Conservation (phyloP, 176 grass and related monocot species). For the Triticum dicoccoides region DNA sequence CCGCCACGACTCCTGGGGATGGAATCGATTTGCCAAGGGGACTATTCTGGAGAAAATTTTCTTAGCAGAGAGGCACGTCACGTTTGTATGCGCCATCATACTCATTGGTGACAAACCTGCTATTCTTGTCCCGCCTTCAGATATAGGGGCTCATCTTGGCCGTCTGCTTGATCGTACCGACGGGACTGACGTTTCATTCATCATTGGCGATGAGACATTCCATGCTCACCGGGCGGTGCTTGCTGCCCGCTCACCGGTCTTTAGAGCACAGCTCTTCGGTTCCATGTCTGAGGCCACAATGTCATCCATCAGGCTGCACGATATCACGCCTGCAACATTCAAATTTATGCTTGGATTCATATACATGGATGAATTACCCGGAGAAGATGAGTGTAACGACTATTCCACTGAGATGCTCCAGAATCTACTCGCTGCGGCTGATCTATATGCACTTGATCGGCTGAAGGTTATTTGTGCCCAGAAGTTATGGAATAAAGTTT, state of each 20-base stretch:
- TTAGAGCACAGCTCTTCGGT: constrained; percentile 33
- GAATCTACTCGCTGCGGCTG: constrained; percentile 36
- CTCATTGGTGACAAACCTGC: background rate
- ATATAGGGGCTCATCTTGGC: constrained; percentile 27
- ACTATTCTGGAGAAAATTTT: background rate
- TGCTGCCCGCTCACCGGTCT: constrained; percentile 30
- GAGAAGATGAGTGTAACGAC: background rate
- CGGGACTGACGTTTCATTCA: constrained; percentile 26
- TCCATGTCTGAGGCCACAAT: constrained; percentile 1
- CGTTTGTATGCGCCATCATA: constrained; percentile 9
- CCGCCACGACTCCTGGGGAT: background rate
- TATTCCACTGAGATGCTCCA: background rate
- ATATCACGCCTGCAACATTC: constrained; percentile 26
- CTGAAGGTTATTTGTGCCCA: constrained; percentile 37
- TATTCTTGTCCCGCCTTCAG: constrained; percentile 20
- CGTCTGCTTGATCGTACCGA: constrained; percentile 15
- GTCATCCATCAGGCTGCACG: constrained; percentile 20
- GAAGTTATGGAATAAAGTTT: constrained; percentile 11
- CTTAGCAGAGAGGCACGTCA: background rate
- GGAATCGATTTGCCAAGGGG: background rate
- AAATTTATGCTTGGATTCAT: constrained; percentile 46
- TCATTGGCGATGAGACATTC: constrained; percentile 10
- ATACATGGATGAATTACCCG: constrained; percentile 40
- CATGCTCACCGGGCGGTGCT: constrained; percentile 23
- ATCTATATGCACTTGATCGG: constrained; percentile 53